phyloP scores from a whole-genome alignment of 805 yeast species.

The Yamadazyma kitorensis region DNA sequence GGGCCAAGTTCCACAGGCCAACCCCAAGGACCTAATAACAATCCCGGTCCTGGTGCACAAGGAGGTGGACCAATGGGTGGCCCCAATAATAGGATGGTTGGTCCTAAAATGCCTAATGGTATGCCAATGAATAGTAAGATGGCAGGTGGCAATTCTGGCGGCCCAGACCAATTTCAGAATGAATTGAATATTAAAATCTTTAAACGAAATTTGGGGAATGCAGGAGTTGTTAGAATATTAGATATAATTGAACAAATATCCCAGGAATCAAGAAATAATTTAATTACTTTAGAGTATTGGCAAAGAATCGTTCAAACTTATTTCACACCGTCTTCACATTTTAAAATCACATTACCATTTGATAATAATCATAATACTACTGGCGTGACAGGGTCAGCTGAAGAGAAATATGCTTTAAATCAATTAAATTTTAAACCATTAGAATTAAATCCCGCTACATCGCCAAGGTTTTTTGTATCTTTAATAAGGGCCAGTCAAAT shows the following conservation, averaged over 20 bases:
- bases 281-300: constrained; percentile 36
- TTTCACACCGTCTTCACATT: constrained; percentile 28
- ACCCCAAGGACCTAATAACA: no score
- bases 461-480: constrained; percentile 61
- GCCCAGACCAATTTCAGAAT: constrained; percentile 21
- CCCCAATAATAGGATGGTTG: constrained; percentile 1
- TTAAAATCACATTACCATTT: constrained; percentile 25
- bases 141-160: no score
- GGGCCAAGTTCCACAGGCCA: no score
- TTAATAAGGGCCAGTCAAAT: constrained; percentile 46
- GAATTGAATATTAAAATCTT: constrained; percentile 33
- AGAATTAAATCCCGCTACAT: constrained; percentile 60
- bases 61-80: background rate
- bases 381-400: no score
- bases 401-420: constrained; percentile 17
- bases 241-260: constrained; percentile 39
- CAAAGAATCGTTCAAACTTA: constrained; percentile 29
- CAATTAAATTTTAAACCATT: constrained; percentile 42
- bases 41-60: no score
- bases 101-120: no score
- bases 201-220: constrained; percentile 41
- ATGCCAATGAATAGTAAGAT: constrained; percentile 3
- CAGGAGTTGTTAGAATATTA: constrained; percentile 37
- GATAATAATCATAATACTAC: constrained; percentile 4
- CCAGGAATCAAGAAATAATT: constrained; percentile 28